A percentile compares a stretch with the other conserved stretches of the same genome.
Conservation (phyloP, 2,329 filamentous ascomycete species). For the Macroventuria anomochaeta region DNA sequence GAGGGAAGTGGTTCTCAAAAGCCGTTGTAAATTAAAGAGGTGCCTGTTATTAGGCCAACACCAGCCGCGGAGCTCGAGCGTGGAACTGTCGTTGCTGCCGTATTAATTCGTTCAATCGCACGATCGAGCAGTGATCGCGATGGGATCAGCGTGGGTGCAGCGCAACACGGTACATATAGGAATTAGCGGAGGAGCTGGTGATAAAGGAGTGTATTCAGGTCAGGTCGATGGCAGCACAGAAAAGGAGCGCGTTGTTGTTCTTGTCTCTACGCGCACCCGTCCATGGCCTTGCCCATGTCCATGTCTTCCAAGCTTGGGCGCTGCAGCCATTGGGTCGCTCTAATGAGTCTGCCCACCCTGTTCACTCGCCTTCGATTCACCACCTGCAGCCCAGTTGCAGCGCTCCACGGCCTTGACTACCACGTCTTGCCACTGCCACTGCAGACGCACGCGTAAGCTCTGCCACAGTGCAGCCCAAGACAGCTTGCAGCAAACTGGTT, state of each 20-base stretch:
- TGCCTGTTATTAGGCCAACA: constrained; percentile 1
- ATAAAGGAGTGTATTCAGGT: constrained; percentile 20
- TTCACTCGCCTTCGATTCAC: neutral
- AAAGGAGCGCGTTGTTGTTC: constrained; percentile 10
- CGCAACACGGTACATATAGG: neutral
- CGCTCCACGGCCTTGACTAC: neutral
- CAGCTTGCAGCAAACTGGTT: constrained; percentile 4
- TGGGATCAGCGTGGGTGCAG: constrained; percentile 1
- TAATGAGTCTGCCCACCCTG: constrained; percentile 3
- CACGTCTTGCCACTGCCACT: neutral
- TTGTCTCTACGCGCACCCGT: constrained; percentile 3
- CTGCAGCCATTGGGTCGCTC: neutral
- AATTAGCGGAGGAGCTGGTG: neutral
- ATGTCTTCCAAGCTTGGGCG: constrained; percentile 9
- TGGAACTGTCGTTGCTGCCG: neutral
- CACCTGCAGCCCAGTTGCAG: constrained; percentile 7
- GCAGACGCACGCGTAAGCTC: constrained; percentile 24
- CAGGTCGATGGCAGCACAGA: constrained; percentile 5
- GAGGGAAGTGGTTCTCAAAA: neutral
- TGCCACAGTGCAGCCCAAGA: constrained; percentile 7
- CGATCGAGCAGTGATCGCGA: neutral
- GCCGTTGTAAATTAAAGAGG: neutral
- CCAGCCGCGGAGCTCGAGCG: neutral
- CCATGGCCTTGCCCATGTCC: neutral
- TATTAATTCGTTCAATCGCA: neutral